Conservation (phyloP, 495 filamentous ascomycete species). For the Talaromyces thailandensis region DNA sequence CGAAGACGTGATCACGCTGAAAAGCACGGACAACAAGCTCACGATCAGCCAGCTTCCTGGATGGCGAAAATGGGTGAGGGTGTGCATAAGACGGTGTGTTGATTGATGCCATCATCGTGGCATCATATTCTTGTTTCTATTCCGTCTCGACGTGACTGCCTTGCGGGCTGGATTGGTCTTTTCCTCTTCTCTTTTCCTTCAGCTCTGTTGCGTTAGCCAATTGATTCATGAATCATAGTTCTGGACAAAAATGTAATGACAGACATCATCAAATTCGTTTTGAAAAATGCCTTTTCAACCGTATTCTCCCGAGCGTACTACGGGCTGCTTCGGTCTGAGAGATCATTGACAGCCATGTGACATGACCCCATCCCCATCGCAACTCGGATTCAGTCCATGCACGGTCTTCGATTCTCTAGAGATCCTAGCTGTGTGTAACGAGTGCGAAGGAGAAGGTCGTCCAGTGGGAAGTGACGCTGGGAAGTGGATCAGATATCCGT, state of each 20-base stretch:
- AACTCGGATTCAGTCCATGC: not conserved
- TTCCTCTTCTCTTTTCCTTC: not conserved
- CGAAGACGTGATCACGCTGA: not conserved
- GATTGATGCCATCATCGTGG: not conserved
- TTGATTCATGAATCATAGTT: not conserved
- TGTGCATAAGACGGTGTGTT: conserved; percentile 6
- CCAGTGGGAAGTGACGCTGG: not conserved
- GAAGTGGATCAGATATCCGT: not conserved
- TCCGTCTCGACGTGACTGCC: not conserved
- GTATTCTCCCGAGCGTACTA: not conserved
- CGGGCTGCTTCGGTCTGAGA: not conserved
- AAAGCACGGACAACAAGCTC: not conserved
- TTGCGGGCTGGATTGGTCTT: not conserved
- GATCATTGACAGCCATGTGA: not conserved
- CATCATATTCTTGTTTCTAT: not conserved
- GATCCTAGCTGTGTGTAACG: not conserved
- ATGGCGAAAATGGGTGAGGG: conserved; percentile 4
- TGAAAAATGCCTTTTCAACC: not conserved
- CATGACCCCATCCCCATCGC: not conserved
- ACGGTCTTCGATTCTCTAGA: not conserved
- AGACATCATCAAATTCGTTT: not conserved
- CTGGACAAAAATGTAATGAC: not conserved
- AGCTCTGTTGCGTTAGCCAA: not conserved
- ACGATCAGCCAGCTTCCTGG: not conserved
- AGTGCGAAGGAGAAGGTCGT: not conserved